Evolutionary conservation across 164 flowering plant species (phyloP), one percentile per base, ranked within the genome.

Genomic region (Liriodendron chinense): DNA sequence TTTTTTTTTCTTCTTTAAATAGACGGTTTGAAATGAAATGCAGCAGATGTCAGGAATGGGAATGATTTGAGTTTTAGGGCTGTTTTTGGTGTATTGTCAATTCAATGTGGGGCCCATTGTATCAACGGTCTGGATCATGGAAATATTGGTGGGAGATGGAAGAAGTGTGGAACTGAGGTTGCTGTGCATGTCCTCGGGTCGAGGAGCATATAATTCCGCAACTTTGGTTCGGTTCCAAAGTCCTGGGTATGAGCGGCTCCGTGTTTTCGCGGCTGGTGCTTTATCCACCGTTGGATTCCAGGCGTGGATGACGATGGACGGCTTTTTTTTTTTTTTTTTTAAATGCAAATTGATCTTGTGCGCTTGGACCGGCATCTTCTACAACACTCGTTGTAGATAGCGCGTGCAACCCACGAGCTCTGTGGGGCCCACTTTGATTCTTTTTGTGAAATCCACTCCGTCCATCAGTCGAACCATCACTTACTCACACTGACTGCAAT

Each of bases 211-310:
- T 34, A 34, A 34, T 20, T 64, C 9, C 6, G 9, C 8, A 72
- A 72, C 74, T 28, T 7, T 56, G 65, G 74, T 72, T 72, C 72
- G 85, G 87, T 88, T 89, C 93, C 93, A 80, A 92, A 75, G 80
- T 78, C 77, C 71, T 86, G 86, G 97, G 97, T 82, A 76, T 67
- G 79, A 84, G 90, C 97, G 97, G 92, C 90, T 91, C 90, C 94
- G 86, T 78, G 90, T 91, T 80, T 91, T 87, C 94, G 93, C 97
- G 86, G 75, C 79, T 80, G 85, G 77, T 56, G 82, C 73, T 81
- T 82, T 85, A 79, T 76, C 69, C 34, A 10, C 43, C 43, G 28
- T 66, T 66, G 18, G 69, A 66, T 66, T 9, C 18, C 3, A 26
- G 69, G 69, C 47, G 47, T 26, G 69, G 47, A 24, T 26, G 7